Conservation (phyloP, 2,329 filamentous ascomycete species). For the Albophoma yamanashiensis region DNA sequence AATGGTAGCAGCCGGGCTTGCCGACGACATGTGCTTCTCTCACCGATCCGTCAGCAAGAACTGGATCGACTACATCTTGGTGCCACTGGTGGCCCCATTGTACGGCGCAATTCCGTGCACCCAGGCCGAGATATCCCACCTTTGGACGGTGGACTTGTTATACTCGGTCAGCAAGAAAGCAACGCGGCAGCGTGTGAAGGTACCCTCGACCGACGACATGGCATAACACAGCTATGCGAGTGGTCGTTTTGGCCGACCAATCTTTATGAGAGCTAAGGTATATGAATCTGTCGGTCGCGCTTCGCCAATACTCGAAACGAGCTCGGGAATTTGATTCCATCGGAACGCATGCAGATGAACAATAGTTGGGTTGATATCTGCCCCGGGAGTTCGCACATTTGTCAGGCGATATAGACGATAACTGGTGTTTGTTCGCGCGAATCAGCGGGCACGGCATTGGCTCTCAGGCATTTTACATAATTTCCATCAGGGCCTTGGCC, state of each 20-base stretch:
- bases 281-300: conserved; percentile 6
- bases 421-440: conserved; percentile 33
- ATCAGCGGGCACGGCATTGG: conserved; percentile 33
- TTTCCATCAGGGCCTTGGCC: conserved; percentile 26
- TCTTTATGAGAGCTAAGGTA: not conserved
- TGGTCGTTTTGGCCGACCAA: not conserved
- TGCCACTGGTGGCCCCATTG: conserved; percentile 56
- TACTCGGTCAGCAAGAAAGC: conserved; percentile 66
- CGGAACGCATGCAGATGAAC: conserved; percentile 4
- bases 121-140: conserved; percentile 58
- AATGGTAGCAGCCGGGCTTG: conserved; percentile 54
- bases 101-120: conserved; percentile 58
- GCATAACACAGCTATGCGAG: conserved; percentile 14
- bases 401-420: conserved; percentile 31
- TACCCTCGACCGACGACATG: conserved; percentile 31
- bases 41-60: conserved; percentile 44
- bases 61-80: conserved; percentile 51
- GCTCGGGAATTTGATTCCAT: not conserved
- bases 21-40: conserved; percentile 56
- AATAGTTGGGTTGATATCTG: not conserved
- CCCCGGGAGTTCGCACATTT: not conserved
- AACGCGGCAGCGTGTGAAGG: conserved; percentile 38
- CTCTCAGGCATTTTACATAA: conserved; percentile 15
- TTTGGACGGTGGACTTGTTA: conserved; percentile 58
- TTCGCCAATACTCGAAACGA: not conserved